Base-by-base conservation (phyloP, 768 basidiomycete genomes). In the Leucosporidium scottii region DNA sequence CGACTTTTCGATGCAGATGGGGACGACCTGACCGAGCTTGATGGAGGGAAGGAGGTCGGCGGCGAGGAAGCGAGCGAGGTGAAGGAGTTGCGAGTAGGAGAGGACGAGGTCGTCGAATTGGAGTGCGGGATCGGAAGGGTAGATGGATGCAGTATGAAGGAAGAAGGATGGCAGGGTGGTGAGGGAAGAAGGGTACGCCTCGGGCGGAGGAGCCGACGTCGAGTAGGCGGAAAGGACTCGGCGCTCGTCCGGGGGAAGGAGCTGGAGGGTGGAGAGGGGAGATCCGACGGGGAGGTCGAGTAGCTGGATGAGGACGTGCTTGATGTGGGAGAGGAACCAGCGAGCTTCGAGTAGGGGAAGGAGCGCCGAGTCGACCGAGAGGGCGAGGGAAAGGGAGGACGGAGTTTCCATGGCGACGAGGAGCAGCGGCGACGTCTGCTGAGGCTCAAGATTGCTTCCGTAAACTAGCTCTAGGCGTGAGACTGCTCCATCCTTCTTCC, bases 271-370 rank as follows among this genome's bases (percentile, higher is more conserved):
- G 21, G 23, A 4, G 30, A 72, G 31, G 13, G 13, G 18, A 7
- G 18, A 20, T 3, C n/a, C 1, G 8, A 49, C 27, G 0, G 20
- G 8, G 20, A 47, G 18, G 1, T 13, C 8, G 15, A 44, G 21
- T 48, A 71, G 51, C 21, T 44, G 55, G 7, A 9, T 0, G 23
- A 55, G 6, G 0, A 55, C 50, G 23, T 59, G 48, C 0, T 15
- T 10, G 30, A 72, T 25, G 65, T 72, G 71, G 17, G 59, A 31
- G 47, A 68, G 58, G 44, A 72, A 66, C 71, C 71, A 72, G 4
- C 28, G 13, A 12, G 71, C 71, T n/a, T 72, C 71, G 54, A 66
- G 65, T 0, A 18, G 13, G 6, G 67, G 55, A 5, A 72, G 34
- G 49, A 68, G n/a, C 15, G 54, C 9, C 2, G 54, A 1, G 55